Evolutionary conservation across 768 basidiomycete genomes (phyloP), one percentile per base, ranked within the genome.

Genomic region (Mycena leptocephala): DNA sequence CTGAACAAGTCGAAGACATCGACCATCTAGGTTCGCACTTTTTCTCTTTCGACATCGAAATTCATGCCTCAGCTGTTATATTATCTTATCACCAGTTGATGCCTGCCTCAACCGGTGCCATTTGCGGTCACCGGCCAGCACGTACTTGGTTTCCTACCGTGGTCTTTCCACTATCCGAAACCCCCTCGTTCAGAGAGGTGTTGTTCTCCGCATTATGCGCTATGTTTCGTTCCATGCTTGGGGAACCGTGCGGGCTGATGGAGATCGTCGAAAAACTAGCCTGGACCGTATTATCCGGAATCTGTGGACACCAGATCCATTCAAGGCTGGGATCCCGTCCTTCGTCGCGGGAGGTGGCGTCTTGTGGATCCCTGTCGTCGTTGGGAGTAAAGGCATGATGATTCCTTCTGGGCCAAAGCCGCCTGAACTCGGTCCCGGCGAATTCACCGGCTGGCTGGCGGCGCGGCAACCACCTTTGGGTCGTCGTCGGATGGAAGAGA

Each of bases 221-320:
- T 94, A 92, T 79, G 85, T 92, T 51, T 96, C 95, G 0, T 93
- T 91, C 56, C 86, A 90, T 46, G 93, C 95, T 3, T 97, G 96
- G 96, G 96, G 96, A 6, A 91, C 92, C 59, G 79, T 89, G 22
- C 89, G 86, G 10, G 90, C 95, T 2, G 92, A 95, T 77, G 91
- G 88, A 2, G 84, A 89, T 73, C 89, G 95, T 39, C 88, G 91
- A 11, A 82, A 80, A 48, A 76, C 70, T 8, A 89, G 88, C 63
- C 81, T 94, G 33, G 76, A 85, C 2, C 87, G 87, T 43, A 91
- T 96, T 71, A 81, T 90, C 24, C 62, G 82, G 16, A 84, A 84
- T 8, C 75, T 96, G 8, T 94, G 91, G 90, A 62, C 80, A 5
- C 80, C 81, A 11, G 68, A 86, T 24, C 83, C 84, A 4, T 82